Conservation (phyloP, 345 rosid species). For the Luvunga scandens region DNA sequence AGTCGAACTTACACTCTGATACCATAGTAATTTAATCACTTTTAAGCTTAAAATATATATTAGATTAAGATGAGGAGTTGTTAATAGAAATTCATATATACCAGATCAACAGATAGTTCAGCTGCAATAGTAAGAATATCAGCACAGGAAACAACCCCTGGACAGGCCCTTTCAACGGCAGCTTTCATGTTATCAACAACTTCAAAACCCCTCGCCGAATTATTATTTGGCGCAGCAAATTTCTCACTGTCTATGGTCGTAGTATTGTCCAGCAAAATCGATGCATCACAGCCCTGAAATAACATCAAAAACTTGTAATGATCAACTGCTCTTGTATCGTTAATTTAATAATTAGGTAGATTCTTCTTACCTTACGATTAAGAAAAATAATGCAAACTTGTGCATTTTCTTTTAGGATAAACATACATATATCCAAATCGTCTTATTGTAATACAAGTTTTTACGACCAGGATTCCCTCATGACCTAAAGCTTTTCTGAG, state of each 20-base stretch:
- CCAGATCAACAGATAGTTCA: slow-evolving; percentile 24
- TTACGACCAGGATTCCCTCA: too few relatives aligned
- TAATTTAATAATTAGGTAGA: too few relatives aligned
- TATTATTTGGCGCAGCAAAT: slow-evolving; percentile 42
- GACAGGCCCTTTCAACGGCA: slow-evolving; percentile 39
- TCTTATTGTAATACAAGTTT: too few relatives aligned
- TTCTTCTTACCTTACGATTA: not conserved
- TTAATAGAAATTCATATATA: not conserved
- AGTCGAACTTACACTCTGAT: too few relatives aligned
- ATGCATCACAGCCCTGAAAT: slow-evolving; percentile 57
- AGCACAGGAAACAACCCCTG: slow-evolving; percentile 48
- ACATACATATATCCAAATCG: too few relatives aligned
- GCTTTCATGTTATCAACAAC: slow-evolving; percentile 53
- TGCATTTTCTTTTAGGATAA: too few relatives aligned
- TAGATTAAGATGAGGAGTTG: not conserved
- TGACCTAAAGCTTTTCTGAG: too few relatives aligned
- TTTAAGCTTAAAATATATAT: too few relatives aligned
- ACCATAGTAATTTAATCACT: too few relatives aligned
- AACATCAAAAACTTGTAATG: not conserved
- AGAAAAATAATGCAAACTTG: too few relatives aligned
- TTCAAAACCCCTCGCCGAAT: slow-evolving; percentile 50
- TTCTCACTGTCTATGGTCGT: slow-evolving; percentile 41
- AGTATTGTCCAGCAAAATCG: slow-evolving; percentile 44
- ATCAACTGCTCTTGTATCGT: not conserved
- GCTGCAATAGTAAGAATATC: slow-evolving; percentile 35